phyloP scores from a whole-genome alignment of 2,329 filamentous ascomycete species.

The Monosporascus sp. region DNA sequence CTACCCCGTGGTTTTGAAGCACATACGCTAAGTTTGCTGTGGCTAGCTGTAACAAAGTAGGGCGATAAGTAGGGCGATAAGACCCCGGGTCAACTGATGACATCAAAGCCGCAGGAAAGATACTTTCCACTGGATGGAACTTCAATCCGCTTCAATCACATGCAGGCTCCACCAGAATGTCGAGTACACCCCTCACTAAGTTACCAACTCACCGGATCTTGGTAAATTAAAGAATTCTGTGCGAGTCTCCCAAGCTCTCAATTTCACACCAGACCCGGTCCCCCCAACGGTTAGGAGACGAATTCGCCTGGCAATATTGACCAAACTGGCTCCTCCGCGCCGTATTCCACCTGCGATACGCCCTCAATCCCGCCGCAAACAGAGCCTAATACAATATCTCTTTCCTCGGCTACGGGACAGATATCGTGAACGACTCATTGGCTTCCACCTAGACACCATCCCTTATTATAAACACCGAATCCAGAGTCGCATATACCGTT shows the following conservation, averaged over 20 bases:
- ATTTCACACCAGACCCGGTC: no score
- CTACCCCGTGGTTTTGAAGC: no score
- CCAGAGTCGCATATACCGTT: slow-evolving; percentile 72
- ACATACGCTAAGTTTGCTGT: no score
- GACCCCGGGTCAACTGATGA: slow-evolving; percentile 5
- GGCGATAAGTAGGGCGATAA: no score
- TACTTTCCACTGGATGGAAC: not conserved
- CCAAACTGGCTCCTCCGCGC: slow-evolving; percentile 40
- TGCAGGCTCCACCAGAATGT: no score
- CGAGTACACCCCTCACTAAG: no score
- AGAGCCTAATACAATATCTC: slow-evolving; percentile 57
- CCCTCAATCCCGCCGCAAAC: slow-evolving; percentile 35
- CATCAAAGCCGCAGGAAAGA: slow-evolving; percentile 3
- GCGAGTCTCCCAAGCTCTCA: no score
- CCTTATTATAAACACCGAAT: slow-evolving; percentile 64
- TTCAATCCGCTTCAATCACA: no score
- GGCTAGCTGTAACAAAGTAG: no score
- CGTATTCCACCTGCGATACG: slow-evolving; percentile 31
- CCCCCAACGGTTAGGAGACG: not conserved
- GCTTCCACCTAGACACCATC: slow-evolving; percentile 69
- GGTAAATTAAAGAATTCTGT: no score
- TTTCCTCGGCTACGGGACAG: slow-evolving; percentile 60
- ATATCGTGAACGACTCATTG: slow-evolving; percentile 60
- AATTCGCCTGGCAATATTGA: not conserved
- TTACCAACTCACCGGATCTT: no score